Evolutionary conservation across 192 early-diverging fungal genomes (phyloP), one percentile per base, ranked within the genome.

Genomic region (Chytriomyces confervae): DNA sequence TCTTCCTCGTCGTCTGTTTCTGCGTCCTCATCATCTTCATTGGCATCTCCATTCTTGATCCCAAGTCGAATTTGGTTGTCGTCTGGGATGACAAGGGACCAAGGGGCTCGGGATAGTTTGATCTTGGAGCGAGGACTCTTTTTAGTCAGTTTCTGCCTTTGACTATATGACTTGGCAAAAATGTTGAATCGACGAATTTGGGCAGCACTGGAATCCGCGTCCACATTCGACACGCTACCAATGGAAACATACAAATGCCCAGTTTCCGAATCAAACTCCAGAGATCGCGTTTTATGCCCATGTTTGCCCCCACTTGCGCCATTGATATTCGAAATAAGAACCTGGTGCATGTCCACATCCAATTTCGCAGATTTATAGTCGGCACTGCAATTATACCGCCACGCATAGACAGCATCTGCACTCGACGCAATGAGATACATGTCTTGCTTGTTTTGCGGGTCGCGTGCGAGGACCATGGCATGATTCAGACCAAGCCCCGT

Each of bases 231-330:
- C 24, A 51, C 20, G 44, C 61, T 67, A 5, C 80, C 80, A 45
- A 86, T 79, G 11, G 70, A 75, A 46, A 86, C 76, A 49, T 83
- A 83, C 18, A 86, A 62, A 46, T 68, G 71, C 13, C 65, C 69
- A 61, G 69, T 36, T 36, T 77, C 71, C 24, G n/a, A 48, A 13
- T 62, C 60, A 48, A 82, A 76, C 7, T 69, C n/a, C 8, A 86
- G 45, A 5, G 79, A 77, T 6, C 84, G 78, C 7, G 82, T 83
- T 9, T 60, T 29, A 60, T 86, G 84, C 7, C 80, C 77, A 6
- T 20, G 47, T 10, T 46, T 43, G 18, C 79, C 80, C 23, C 62
- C 72, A 20, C 70, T 20, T 3, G 43, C 76, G n/a, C 73, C 79
- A 50, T 79, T 78, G 48, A 83, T 83, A 62, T 83, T 73, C 6